Conservation (phyloP, 495 filamentous ascomycete genomes). For the Penicillium cosmopolitanum region DNA sequence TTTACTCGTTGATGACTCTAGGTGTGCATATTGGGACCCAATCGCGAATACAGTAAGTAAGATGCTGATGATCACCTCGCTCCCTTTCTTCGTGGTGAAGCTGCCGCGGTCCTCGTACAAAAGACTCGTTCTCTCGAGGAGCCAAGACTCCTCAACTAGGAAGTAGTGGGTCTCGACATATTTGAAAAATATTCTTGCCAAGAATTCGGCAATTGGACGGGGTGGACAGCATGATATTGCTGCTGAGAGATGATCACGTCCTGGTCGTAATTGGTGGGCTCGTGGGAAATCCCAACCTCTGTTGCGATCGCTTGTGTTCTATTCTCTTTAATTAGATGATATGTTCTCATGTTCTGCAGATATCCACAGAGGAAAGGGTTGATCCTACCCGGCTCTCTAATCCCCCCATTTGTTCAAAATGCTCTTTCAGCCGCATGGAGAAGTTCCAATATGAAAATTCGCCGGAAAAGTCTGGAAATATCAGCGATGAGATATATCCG, state of each 20-base stretch:
- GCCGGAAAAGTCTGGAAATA: constrained; percentile 40
- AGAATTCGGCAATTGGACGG: constrained; percentile 39
- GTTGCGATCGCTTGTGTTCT: constrained; percentile 1
- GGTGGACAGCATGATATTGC: constrained; percentile 41
- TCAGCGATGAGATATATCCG: constrained; percentile 1
- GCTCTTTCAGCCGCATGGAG: constrained; percentile 39
- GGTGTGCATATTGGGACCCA: constrained; percentile 48
- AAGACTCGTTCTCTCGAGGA: constrained; percentile 30
- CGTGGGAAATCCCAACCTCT: constrained; percentile 30
- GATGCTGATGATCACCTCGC: constrained; percentile 35
- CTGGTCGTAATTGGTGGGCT: constrained; percentile 34
- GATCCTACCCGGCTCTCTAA: constrained; percentile 23
- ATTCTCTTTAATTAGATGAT: background rate
- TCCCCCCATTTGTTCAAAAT: constrained; percentile 33
- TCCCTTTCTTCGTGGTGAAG: constrained; percentile 28
- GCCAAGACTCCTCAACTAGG: constrained; percentile 37
- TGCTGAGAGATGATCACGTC: constrained; percentile 26
- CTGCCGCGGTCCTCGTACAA: constrained; percentile 28
- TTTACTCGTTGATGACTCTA: constrained; percentile 27
- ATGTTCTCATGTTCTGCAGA: background rate
- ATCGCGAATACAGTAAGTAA: constrained; percentile 45
- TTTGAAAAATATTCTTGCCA: constrained; percentile 42
- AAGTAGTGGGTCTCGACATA: constrained; percentile 43
- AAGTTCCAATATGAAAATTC: constrained; percentile 50
- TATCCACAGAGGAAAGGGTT: background rate